Percentiles rank a stretch among this genome's conserved stretches.
phyloP scores from a whole-genome alignment of 768 basidiomycete species.

The Paxillus involutus region DNA sequence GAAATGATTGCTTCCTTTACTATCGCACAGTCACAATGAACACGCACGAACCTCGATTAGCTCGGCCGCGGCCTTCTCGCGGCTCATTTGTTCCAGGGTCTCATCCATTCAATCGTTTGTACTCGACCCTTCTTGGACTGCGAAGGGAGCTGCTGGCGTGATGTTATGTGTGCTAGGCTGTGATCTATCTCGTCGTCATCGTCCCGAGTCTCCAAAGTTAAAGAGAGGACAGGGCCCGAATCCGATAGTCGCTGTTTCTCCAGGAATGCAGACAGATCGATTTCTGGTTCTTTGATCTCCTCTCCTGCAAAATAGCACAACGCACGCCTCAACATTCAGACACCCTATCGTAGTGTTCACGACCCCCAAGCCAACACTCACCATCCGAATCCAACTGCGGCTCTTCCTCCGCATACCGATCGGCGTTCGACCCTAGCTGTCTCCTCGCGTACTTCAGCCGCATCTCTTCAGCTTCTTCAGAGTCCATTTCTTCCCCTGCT shows the following conservation, averaged over 20 bases:
- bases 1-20: background rate
- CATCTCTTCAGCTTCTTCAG: constrained; percentile 49
- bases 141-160: constrained; percentile 15
- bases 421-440: constrained; percentile 65
- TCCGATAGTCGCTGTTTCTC: constrained; percentile 59
- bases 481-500: constrained; percentile 32
- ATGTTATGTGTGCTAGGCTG: constrained; percentile 52
- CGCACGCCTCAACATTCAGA: background rate
- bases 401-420: constrained; percentile 72
- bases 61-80: constrained; percentile 77
- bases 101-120: constrained; percentile 65
- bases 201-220: constrained; percentile 21
- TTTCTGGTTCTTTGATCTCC: constrained; percentile 65
- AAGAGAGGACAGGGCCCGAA: constrained; percentile 13
- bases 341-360: background rate
- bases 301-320: constrained; percentile 45
- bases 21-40: background rate
- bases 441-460: constrained; percentile 54
- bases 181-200: constrained; percentile 57
- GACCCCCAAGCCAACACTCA: constrained; percentile 24
- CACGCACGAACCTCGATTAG: constrained; percentile 60
- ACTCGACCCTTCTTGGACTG: constrained; percentile 61
- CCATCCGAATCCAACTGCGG: constrained; percentile 73
- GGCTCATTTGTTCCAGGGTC: constrained; percentile 60
- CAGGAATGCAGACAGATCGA: constrained; percentile 68